Base-by-base conservation (phyloP, 306 rosid species). In the Hippophae gyantsensis region DNA sequence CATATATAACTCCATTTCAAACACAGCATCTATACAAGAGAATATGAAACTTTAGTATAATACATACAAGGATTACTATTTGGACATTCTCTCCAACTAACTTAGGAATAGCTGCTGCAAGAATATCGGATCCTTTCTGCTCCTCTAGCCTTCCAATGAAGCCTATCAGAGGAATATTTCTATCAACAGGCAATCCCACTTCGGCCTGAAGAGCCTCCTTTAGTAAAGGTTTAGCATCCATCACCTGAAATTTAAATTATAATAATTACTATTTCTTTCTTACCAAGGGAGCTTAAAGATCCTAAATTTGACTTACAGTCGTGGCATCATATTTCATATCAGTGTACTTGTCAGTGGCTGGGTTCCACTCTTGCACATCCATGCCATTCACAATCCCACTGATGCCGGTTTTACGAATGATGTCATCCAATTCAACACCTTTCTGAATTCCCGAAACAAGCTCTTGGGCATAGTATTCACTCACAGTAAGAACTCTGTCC, bases 201-300 rank as follows among this genome's bases (percentile, higher is more conserved):
- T 92, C 96, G 32, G 95, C 95, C 80, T 92, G 99, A 54, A 92
- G 94, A 47, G 82, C 80, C 83, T 92, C 99, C 80, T 92, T 92
- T 72, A 86, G 48, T 58, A 92, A 66, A 50, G 78, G 76, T 69
- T 92, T 88, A 51, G 85, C 94, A 57, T 74, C 81, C 68, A 60
- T 47, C 27, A 78, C 96, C 99, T 92, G 68, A 27, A 60, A 59
- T 56, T 46, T 62, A 54, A 62, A 58, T 48, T 52, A 43, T 27
- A 25, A 56, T 42, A n/a, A 56, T 54, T 50, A 14, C 14, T 54
- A 48, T 13, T 1, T 9, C 43, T 48, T 12, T 45, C 43, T 27
- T 38, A 9, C 7, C 54, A 14, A 44, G 6, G 45, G 47, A 40
- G 10, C 27, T 25, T 0, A 55, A 11, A 61, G 50, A 13, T 45